Evolutionary conservation across 1,284 basidiomycete species (phyloP).

Genomic region (Meira nashicola): DNA sequence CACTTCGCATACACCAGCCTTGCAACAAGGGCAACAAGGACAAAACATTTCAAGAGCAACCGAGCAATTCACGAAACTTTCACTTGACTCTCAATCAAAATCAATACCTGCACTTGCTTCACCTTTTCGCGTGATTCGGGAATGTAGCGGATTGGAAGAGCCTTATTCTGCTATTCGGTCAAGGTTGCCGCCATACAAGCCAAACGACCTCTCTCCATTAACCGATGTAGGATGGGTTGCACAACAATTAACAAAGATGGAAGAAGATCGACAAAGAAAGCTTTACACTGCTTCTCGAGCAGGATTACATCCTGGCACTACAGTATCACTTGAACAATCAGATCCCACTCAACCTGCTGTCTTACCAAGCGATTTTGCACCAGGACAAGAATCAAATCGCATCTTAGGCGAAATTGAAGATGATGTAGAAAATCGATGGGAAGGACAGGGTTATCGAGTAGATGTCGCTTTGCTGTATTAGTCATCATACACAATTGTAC

Average conservation of each 20-base stretch:
- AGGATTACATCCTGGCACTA: background rate
- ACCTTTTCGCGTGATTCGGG: constrained; percentile 63
- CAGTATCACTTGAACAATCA: background rate
- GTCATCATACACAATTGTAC: no score
- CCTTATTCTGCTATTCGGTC: constrained; percentile 73
- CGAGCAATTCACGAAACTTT: background rate
- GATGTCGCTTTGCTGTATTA: constrained; percentile 23
- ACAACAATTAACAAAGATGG: constrained; percentile 10
- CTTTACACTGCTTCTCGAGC: constrained; percentile 5
- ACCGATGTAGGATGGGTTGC: constrained; percentile 84
- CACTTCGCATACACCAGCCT: background rate
- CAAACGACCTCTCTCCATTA: constrained; percentile 79
- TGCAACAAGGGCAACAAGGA: background rate
- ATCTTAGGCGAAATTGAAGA: constrained; percentile 7
- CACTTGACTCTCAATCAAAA: background rate
- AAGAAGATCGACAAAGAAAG: constrained; percentile 14
- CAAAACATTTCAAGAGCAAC: background rate
- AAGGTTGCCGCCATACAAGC: constrained; percentile 64
- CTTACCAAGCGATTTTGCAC: background rate
- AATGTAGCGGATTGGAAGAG: constrained; percentile 83
- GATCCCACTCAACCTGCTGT: background rate
- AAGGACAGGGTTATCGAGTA: constrained; percentile 22
- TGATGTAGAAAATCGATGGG: constrained; percentile 19
- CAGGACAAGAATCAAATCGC: background rate
- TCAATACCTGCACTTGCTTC: no score